Base-by-base conservation (phyloP, 78 protist genomes). In the Dictyostelium firmibasis region DNA sequence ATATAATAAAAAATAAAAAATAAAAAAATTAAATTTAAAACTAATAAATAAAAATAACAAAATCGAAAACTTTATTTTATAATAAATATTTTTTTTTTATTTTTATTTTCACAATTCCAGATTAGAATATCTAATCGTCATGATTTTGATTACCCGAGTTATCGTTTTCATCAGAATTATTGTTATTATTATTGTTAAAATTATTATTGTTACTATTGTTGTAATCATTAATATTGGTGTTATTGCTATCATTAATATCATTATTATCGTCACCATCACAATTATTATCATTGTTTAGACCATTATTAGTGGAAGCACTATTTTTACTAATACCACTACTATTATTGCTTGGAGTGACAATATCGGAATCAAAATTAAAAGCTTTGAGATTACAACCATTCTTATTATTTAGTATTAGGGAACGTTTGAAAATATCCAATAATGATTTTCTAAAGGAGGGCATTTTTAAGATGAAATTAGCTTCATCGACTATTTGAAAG, bases 401-500 rank as follows among this genome's bases (percentile, higher is more conserved):
- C 16, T 64, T 64, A 64, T 64, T 64, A 64, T 25, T 64, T 23
- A 33, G 25, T 0, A 25, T 64, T 70, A 70, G 31, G 1, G 77
- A 70, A 70, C 43, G 35, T 23, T 78, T 13, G 3, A 89, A 64
- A 69, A 69, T 36, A 43, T 89, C 86, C 36, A 89, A 47, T 33
- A 89, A 67, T 11, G 85, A 64, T 47, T 81, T 78, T 89, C 86
- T 78, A 44, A 89, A 89, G 16, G 81, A 60, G 4, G 86, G 86
- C 36, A 89, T 89, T 70, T 81, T 78, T 5, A 89, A 33, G 36
- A 89, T 89, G n/a, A 41, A 25, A 14, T 35, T 62, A 0, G 94
- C 50, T 29, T 50, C 77, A 3, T n/a, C 31, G 16, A 33, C 29
- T 13, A 44, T 38, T 31, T 25, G 35, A 69, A 44, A 67, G 25